Evolutionary conservation across 202 grass and related monocot genomes (phyloP).

Genomic region (Schoenoplectus tabernaemontani): DNA sequence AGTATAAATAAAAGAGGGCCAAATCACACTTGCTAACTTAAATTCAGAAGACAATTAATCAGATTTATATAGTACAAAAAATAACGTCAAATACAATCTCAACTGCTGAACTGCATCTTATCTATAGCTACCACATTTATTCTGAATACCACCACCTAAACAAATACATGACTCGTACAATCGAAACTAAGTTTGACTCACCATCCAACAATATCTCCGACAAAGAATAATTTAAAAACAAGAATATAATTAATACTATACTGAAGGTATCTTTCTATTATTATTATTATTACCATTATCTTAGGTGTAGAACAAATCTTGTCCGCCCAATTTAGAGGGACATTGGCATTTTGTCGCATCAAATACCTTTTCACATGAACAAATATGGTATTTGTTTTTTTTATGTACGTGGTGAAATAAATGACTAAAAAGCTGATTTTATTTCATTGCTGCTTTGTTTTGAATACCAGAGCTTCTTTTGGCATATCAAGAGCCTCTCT

Average conservation of each 20-base stretch:
- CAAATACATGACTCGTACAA: not conserved
- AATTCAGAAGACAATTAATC: not conserved
- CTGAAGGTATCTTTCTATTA: constrained; percentile 22
- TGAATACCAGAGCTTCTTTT: constrained; percentile 61
- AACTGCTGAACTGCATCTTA: not conserved
- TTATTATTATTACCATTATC: constrained; percentile 18
- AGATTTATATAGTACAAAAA: constrained; percentile 7
- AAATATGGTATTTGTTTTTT: constrained; percentile 18
- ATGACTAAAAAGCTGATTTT: constrained; percentile 3
- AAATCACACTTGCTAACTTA: not conserved
- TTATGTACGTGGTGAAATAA: constrained; percentile 15
- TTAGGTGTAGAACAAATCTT: constrained; percentile 4
- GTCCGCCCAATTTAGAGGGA: constrained; percentile 2
- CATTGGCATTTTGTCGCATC: not conserved
- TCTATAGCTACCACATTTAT: constrained; percentile 4
- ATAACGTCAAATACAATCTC: constrained; percentile 1
- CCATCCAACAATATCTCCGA: not conserved
- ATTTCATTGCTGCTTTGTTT: constrained; percentile 32
- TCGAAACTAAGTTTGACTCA: not conserved
- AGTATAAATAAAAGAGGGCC: not conserved
- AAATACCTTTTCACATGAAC: constrained; percentile 15
- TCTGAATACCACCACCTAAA: not conserved
- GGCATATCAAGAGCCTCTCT: constrained; percentile 64
- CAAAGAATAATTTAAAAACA: constrained; percentile 10
- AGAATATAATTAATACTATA: constrained; percentile 26